Evolutionary conservation across 2,329 filamentous ascomycete genomes (phyloP), one percentile per base, ranked within the genome.

Genomic region (Kalmusia sp.): DNA sequence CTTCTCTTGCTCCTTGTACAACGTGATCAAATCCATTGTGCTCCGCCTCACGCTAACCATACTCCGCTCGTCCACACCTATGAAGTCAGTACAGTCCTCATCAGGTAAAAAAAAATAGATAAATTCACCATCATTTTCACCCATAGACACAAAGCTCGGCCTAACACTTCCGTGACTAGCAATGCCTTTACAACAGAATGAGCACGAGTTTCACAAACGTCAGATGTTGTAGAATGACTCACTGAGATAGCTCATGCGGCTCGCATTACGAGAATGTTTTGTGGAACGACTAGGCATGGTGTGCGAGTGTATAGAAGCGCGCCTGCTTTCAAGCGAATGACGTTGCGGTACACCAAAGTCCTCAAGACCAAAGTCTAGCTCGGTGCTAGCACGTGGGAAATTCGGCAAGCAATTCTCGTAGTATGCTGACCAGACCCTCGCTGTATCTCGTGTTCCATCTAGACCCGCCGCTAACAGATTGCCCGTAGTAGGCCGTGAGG

Each of bases 1-100:
- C 24, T 63, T 59, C 52, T 77, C 73, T 50, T 70, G 67, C 50
- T 72, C 64, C 49, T 72, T 64, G 51, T 75, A 71, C 43, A 69
- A 61, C n/a, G 65, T 62, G 8, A 76, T 58, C 55, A 78, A 56
- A 57, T 77, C 75, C 64, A 75, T 71, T 6, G 74, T 77, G 56
- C 75, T 77, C n/a, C 64, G 67, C 35, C 75, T 60, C 19, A 75
- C 65, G 51, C 69, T 73, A n/a, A 65, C 62, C 6, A 70, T 58
- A 39, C 71, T 74, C 28, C 51, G 63, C 28, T 59, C 61, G 24
- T 68, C 64, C 1, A 44, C 43, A 14, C 47, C 47, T 47, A 22
- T 11, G 1, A 7, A 14, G 15, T 47, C 11, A 47, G 44, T 9
- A 41, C 6, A 28, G 6, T 6, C 12, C 27, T 28, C n/a, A n/a